Evolutionary conservation across 169 alveolate species (phyloP), one percentile per base, ranked within the genome.

Genomic region (Theileria annulata): DNA sequence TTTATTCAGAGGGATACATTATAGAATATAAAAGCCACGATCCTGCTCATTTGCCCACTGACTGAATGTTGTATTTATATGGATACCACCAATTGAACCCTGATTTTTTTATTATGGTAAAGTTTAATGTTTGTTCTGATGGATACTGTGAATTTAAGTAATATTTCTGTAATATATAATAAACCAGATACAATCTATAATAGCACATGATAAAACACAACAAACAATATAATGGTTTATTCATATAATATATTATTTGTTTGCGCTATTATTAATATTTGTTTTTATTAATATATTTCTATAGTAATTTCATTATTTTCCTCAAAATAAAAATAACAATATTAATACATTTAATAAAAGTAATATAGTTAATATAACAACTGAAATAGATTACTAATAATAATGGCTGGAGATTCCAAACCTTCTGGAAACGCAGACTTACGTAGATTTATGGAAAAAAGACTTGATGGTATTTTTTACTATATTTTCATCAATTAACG

Each of bases 401-500:
- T 17, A 64, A 89, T 87, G 80, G 94, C 94, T 58, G 93, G 96
- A 28, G 78, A 77, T 15, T 56, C 81, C n/a, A 93, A 90, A 69
- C 66, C 66, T 19, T 93, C 96, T 3, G 97, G 96, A 3, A 91
- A 95, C 42, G 95, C 95, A 8, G 98, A 95, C 63, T 90, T 95
- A 35, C 93, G 97, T 59, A 77, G 92, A 48, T 95, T 94, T 79
- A 94, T 95, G 95, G 98, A 95, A 71, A 94, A 93, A 74, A 83
- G 96, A 54, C 83, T 95, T 30, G 96, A 94, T 71, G 93, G 97
- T 95, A 92, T 2, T 25, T 27, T 33, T 77, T 75, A 23, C 27
- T 74, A 3, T 71, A 42, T 27, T 71, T 30, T 71, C 17, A 47
- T 28, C 10, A 19, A 2, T 35, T 28, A n/a, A 19, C 3, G 10